Evolutionary conservation across 78 protist genomes (phyloP).

Genomic region (Creolimax fragrantissima): DNA sequence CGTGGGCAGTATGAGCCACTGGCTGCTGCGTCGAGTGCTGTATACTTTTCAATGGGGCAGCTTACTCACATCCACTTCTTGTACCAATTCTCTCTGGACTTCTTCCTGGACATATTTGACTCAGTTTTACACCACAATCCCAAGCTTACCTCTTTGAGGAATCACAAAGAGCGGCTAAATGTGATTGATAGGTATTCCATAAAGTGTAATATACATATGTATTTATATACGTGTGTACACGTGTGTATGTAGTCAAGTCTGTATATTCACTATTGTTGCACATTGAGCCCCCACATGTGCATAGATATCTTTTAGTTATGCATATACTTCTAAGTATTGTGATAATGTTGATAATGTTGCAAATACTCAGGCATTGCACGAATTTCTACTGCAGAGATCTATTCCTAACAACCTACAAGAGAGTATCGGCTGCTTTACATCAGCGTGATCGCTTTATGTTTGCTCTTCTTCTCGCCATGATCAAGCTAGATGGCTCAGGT

Average conservation of each 20-base stretch:
- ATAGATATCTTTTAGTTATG: no score
- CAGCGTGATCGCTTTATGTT: slow-evolving; percentile 66
- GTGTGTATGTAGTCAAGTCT: no score
- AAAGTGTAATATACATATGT: background rate
- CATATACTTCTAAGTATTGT: no score
- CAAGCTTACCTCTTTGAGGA: slow-evolving; percentile 18
- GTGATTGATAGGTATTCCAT: slow-evolving; percentile 44
- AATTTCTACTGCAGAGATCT: background rate
- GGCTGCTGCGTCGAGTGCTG: slow-evolving; percentile 49
- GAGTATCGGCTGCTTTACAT: slow-evolving; percentile 56
- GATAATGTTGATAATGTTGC: no score
- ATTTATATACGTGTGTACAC: no score
- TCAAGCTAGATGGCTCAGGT: background rate
- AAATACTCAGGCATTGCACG: no score
- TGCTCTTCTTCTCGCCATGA: slow-evolving; percentile 49
- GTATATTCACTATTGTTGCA: no score
- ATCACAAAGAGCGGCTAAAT: slow-evolving; percentile 54
- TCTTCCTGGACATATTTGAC: slow-evolving; percentile 72
- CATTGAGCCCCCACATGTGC: no score
- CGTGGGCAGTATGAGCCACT: slow-evolving; percentile 56
- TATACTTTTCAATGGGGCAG: slow-evolving; percentile 79
- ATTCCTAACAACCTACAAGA: background rate
- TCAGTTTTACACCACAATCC: slow-evolving; percentile 44
- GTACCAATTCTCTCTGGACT: slow-evolving; percentile 82
- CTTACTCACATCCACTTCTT: slow-evolving; percentile 63